Evolutionary conservation across 1,284 basidiomycete species (phyloP).

Genomic region (Melanopsichium pennsylvanicum): DNA sequence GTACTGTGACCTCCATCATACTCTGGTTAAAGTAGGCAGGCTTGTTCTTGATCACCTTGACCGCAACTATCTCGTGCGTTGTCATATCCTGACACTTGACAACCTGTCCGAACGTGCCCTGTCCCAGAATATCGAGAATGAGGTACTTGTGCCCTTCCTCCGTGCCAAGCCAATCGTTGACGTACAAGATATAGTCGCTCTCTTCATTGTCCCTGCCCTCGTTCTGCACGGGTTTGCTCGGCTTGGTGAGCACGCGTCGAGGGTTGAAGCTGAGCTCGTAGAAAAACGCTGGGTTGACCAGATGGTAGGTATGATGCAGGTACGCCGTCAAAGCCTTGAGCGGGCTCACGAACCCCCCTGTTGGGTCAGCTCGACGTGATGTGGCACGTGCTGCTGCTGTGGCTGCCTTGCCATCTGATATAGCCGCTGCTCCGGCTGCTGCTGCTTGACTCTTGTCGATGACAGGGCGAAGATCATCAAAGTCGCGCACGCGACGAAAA

Average conservation of each 20-base stretch:
- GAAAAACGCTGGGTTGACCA: constrained; percentile 65
- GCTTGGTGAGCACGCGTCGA: constrained; percentile 62
- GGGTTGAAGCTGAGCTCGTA: constrained; percentile 66
- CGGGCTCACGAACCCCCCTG: constrained; percentile 62
- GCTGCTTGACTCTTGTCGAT: constrained; percentile 45
- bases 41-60: constrained; percentile 99
- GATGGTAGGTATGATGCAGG: constrained; percentile 65
- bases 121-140: constrained; percentile 95
- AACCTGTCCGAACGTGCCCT: constrained; percentile 98
- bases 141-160: constrained; percentile 77
- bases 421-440: constrained; percentile 40
- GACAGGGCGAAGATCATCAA: constrained; percentile 56
- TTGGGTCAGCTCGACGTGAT: constrained; percentile 57
- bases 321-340: constrained; percentile 64
- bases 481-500: constrained; percentile 57
- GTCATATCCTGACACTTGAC: constrained; percentile 99
- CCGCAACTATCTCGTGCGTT: constrained; percentile 96
- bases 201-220: constrained; percentile 65
- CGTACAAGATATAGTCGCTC: constrained; percentile 65
- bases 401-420: constrained; percentile 44
- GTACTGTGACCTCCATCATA: constrained; percentile 99
- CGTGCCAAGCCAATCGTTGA: constrained; percentile 64
- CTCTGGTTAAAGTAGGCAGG: constrained; percentile 99
- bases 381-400: constrained; percentile 42
- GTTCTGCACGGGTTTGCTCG: constrained; percentile 64